These are phyloP conservation scores for Crithidia sp. DNA, from an alignment of 208 protist species.

Conservation along the genomic window DNA sequence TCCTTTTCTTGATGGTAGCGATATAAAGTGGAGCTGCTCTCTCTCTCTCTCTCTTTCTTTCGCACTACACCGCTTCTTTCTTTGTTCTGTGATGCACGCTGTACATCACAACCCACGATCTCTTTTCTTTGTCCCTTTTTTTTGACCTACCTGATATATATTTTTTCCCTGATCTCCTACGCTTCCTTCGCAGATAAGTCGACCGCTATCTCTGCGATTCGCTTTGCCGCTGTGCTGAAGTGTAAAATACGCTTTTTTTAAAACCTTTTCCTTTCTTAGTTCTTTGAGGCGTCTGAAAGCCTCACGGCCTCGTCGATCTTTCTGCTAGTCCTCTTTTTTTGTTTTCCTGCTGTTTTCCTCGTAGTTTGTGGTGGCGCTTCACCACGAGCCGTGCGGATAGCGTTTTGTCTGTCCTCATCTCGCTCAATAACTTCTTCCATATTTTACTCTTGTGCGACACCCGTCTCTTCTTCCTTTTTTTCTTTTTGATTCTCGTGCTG, in stretches of 20 bases:
- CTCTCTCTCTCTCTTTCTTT: constrained; percentile 1
- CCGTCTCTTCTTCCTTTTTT: constrained; percentile 21
- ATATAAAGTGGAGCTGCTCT: not conserved
- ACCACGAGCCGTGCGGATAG: too few relatives aligned
- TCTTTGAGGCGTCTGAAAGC: not conserved
- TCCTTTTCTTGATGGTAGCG: too few relatives aligned
- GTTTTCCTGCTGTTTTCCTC: constrained; percentile 9
- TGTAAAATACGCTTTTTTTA: too few relatives aligned
- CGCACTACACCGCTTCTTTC: not conserved
- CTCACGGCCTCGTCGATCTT: constrained; percentile 1
- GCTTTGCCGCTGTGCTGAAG: too few relatives aligned
- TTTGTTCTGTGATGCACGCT: not conserved
- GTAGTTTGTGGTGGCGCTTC: too few relatives aligned
- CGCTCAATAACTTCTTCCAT: too few relatives aligned
- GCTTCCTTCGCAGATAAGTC: not conserved
- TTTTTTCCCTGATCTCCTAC: not conserved
- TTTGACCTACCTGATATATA: constrained; percentile 1
- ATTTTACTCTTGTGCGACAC: not conserved
- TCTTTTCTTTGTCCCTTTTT: not conserved
- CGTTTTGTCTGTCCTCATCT: too few relatives aligned
- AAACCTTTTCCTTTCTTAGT: constrained; percentile 5
- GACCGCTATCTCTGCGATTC: too few relatives aligned
- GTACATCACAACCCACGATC: not conserved
- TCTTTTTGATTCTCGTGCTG: not conserved
- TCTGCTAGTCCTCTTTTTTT: constrained; percentile 16